phyloP scores from a whole-genome alignment of 352 stramenopile species.

The Albugo candida region DNA sequence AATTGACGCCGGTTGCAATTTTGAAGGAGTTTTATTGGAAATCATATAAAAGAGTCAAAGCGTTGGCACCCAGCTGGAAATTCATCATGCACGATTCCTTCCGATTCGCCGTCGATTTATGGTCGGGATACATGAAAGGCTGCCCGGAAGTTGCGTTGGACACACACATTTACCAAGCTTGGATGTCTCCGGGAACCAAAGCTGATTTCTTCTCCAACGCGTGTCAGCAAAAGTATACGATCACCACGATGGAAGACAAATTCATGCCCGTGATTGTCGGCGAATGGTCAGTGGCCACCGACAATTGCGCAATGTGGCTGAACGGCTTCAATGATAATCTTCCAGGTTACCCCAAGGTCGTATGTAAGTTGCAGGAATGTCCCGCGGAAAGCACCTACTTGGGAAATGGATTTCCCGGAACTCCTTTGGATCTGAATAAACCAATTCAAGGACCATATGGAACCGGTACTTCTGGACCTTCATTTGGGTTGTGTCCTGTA shows the following conservation, averaged over 20 bases:
- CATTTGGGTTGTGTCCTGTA: conserved; percentile 75
- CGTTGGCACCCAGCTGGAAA: conserved; percentile 84
- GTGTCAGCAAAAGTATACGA: conserved; percentile 74
- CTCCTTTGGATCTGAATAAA: conserved; percentile 72
- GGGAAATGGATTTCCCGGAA: conserved; percentile 69
- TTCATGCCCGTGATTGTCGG: conserved; percentile 90
- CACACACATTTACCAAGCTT: conserved; percentile 92
- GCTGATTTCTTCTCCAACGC: conserved; percentile 80
- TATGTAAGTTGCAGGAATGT: conserved; percentile 78
- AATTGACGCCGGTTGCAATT: conserved; percentile 82
- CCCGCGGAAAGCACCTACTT: conserved; percentile 76
- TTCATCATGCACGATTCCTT: conserved; percentile 94
- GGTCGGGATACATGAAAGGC: conserved; percentile 46
- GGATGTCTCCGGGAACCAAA: conserved; percentile 40
- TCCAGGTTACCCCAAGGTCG: conserved; percentile 81
- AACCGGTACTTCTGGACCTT: conserved; percentile 62
- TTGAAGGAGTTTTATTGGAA: conserved; percentile 94
- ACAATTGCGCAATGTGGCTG: conserved; percentile 74
- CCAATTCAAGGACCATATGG: conserved; percentile 72
- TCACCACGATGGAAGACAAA: conserved; percentile 80
- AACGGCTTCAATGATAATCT: conserved; percentile 83
- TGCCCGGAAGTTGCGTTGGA: conserved; percentile 88
- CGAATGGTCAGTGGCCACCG: conserved; percentile 83
- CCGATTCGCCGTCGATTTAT: conserved; percentile 65
- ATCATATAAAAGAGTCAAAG: conserved; percentile 87